These are phyloP conservation scores for Hirschfeldia incana DNA, from an alignment of 345 rosid genomes.

Conservation along the genomic window DNA sequence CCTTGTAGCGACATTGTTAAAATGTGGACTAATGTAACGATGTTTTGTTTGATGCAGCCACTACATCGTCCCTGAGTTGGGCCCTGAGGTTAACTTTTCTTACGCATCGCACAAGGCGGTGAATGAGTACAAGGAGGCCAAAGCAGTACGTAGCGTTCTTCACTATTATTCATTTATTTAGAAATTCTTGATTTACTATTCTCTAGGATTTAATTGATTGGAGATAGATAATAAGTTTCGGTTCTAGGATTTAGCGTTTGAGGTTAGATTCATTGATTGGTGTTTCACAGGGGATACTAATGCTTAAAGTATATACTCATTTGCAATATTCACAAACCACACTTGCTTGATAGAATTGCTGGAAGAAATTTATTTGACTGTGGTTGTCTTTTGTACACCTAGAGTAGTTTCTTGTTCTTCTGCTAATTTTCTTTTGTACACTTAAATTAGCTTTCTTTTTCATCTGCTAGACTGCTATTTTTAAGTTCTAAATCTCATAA, in stretches of 20 bases:
- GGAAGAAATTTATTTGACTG: background rate
- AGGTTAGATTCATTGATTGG: background rate
- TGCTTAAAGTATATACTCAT: background rate
- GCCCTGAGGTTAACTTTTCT: slow-evolving; percentile 83
- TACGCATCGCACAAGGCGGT: slow-evolving; percentile 99
- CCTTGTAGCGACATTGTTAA: background rate
- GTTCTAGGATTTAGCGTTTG: background rate
- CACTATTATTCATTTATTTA: background rate
- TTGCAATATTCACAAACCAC: background rate
- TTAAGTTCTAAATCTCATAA: slow-evolving; percentile 6
- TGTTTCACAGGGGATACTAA: background rate
- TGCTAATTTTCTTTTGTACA: background rate
- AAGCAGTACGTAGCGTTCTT: slow-evolving; percentile 58
- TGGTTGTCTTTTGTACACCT: background rate
- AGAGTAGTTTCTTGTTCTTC: background rate
- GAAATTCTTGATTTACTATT: background rate
- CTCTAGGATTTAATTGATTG: background rate
- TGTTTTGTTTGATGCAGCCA: slow-evolving; percentile 58
- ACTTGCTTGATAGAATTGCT: background rate
- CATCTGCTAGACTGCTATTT: background rate
- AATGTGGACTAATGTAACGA: background rate
- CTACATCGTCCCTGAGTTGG: slow-evolving; percentile 94
- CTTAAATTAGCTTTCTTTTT: background rate
- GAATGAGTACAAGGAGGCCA: slow-evolving; percentile 90
- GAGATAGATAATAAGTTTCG: background rate